Base-by-base conservation (phyloP, 345 rosid species). In the Rhodamnia argentea region DNA sequence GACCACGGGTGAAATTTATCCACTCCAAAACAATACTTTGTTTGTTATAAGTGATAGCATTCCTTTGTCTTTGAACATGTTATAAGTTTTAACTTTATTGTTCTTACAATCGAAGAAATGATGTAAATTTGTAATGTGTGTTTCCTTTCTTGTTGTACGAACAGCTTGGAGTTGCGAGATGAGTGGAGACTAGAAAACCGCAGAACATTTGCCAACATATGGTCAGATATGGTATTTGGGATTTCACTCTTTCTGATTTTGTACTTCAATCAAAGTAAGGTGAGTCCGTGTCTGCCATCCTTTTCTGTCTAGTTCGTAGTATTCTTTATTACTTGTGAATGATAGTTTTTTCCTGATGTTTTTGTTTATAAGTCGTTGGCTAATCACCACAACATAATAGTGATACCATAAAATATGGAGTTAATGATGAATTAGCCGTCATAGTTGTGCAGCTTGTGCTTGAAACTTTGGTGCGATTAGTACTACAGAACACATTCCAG, bases 211-310 rank as follows among this genome's bases (percentile, higher is more conserved):
- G 99, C 98, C 84, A 97, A 97, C 90, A 94, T 97, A 89, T 97
- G 95, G 98, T 96, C 98, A 10, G 98, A 97, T 87, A 94, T 91
- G 95, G 92, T 94, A 62, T 97, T 97, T 87, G 99, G 99, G 90
- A 86, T 97, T 88, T 92, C 99, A 26, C 84, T 94, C 84, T 97
- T 96, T 87, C 52, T 94, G 89, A 90, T 97, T 90, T 91, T 96
- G 87, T 95, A 90, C 87, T 92, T 96, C 92, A 96, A 96, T 91
- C 96, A 95, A 93, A 95, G 90, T 88, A 90, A 91, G 92, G 99
- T 96, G 88, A 92, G 97, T 90, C 24, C 44, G 40, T 37, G 81
- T 37, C 11, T 5, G 1, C 47, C 40, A 12, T 23, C 78, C 7
- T 37, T 10, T 64, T 37, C 24, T 16, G 24, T 70, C 24, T 18